These are phyloP conservation scores for Aspergillus haitiensis DNA, from an alignment of 495 filamentous ascomycete species.

Conservation along the genomic window DNA sequence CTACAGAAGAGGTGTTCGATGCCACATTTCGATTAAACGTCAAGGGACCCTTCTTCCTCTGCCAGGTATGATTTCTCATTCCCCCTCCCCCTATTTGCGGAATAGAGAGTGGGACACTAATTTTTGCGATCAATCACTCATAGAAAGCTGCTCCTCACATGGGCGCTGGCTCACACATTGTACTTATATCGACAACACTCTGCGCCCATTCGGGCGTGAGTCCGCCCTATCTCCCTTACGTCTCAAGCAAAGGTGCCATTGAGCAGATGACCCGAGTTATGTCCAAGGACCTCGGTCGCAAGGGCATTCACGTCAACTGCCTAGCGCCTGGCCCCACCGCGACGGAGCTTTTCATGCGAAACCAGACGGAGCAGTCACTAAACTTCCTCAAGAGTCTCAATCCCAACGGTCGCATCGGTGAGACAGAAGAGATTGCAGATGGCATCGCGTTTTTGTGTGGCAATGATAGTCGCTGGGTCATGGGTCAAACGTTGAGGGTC, in stretches of 20 bases:
- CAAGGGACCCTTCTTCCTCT: conserved; percentile 13
- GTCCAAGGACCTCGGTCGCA: conserved; percentile 53
- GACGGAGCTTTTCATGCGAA: conserved; percentile 37
- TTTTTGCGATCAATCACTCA: conserved; percentile 15
- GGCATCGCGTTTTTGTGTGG: conserved; percentile 12
- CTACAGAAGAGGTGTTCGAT: conserved; percentile 23
- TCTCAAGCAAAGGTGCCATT: conserved; percentile 54
- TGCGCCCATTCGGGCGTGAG: conserved; percentile 37
- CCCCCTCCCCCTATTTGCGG: background rate
- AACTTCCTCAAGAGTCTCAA: conserved; percentile 5
- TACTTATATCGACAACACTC: conserved; percentile 45
- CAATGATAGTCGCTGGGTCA: conserved; percentile 4
- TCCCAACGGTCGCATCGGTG: conserved; percentile 52
- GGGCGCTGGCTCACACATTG: conserved; percentile 14
- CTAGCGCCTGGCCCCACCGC: conserved; percentile 53
- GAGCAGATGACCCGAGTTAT: conserved; percentile 57
- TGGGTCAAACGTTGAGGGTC: conserved; percentile 5
- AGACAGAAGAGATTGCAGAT: conserved; percentile 17
- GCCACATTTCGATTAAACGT: conserved; percentile 13
- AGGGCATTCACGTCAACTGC: conserved; percentile 54
- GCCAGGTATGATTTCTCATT: background rate
- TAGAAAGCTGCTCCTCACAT: conserved; percentile 2
- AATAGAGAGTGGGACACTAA: background rate
- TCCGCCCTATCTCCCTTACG: conserved; percentile 47
- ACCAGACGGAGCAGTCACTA: conserved; percentile 38